Base-by-base conservation (phyloP, 805 yeast genomes). In the Jamesozyma jinghongensis region DNA sequence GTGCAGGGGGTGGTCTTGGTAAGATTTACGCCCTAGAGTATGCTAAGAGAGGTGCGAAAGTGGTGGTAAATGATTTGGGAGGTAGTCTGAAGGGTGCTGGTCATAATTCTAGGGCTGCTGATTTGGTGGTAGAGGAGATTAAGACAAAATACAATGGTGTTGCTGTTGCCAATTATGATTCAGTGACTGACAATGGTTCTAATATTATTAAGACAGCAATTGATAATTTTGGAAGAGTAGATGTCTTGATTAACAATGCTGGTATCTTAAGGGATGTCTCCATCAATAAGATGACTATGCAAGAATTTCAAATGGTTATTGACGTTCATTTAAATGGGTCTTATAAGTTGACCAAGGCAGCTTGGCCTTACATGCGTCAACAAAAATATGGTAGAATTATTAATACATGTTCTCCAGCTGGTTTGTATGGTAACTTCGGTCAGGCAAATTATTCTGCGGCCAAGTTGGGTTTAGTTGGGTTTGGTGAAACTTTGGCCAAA, bases 1-100 rank as follows among this genome's bases (percentile, higher is more conserved):
- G 98, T 27, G 92, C 97, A 36, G 98, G 98, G 49, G 97, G 97
- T 51, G 98, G 97, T 16, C 73, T 90, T 34, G 98, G 98, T 19
- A 83, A 74, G 54, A 78, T 78, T 37, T 90, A 90, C 63, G 94
- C 96, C 4, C 66, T 86, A 26, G 86, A 82, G 52, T 90, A 73
- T 64, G 97, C 94, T 33, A 69, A 77, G 44, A 73, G 95, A 51
- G 97, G 97, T 28, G 98, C 97, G 45, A 81, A 81, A 53, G 96
- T 90, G 29, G 95, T 90, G 19, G 95, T 90, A 26, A 90, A 90
- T 60, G 98, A 90, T 64, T 71, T 90, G 46, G 96, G 97, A 42
- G 94, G 95, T 25, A 70, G 88, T 19, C 67, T 85, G 40, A 67
- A 72, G 19, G 96, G 96, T 37, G 73, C 77, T 27, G 86, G 85